Conservation (phyloP, 805 yeast species). For the Debaryomyces tyrocola region DNA sequence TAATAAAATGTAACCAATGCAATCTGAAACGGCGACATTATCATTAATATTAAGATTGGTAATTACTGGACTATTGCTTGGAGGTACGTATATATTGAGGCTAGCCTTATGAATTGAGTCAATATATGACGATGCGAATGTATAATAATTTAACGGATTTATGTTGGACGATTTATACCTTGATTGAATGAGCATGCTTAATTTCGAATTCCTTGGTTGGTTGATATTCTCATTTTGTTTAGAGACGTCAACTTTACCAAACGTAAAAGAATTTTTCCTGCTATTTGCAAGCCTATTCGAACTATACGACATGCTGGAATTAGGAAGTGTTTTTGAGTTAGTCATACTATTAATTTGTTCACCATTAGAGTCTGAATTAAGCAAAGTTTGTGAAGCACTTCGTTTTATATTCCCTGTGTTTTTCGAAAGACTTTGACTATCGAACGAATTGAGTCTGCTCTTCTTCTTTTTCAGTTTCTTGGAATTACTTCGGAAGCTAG, state of each 20-base stretch:
- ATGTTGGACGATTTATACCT: constrained; percentile 32
- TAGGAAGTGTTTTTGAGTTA: background rate
- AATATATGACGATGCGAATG: constrained; percentile 33
- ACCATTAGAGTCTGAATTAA: background rate
- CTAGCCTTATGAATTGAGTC: constrained; percentile 7
- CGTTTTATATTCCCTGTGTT: constrained; percentile 3
- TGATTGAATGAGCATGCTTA: constrained; percentile 45
- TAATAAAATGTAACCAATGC: constrained; percentile 40
- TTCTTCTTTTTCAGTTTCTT: constrained; percentile 18
- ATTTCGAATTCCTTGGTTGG: constrained; percentile 26
- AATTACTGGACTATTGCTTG: constrained; percentile 25
- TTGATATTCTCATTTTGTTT: background rate
- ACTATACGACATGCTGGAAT: constrained; percentile 3
- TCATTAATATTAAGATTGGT: constrained; percentile 22
- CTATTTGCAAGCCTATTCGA: constrained; percentile 3
- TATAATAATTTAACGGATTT: constrained; percentile 46
- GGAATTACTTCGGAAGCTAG: constrained; percentile 8
- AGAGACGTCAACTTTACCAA: constrained; percentile 22
- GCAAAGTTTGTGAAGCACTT: background rate
- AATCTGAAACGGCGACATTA: constrained; percentile 34
- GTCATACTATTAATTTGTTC: constrained; percentile 7
- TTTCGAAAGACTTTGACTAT: constrained; percentile 9
- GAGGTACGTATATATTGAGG: constrained; percentile 34
- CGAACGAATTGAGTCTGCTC: constrained; percentile 14
- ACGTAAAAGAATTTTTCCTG: constrained; percentile 9